phyloP scores from a whole-genome alignment of 2,329 filamentous ascomycete species.

The Pestalotiopsis sp. region DNA sequence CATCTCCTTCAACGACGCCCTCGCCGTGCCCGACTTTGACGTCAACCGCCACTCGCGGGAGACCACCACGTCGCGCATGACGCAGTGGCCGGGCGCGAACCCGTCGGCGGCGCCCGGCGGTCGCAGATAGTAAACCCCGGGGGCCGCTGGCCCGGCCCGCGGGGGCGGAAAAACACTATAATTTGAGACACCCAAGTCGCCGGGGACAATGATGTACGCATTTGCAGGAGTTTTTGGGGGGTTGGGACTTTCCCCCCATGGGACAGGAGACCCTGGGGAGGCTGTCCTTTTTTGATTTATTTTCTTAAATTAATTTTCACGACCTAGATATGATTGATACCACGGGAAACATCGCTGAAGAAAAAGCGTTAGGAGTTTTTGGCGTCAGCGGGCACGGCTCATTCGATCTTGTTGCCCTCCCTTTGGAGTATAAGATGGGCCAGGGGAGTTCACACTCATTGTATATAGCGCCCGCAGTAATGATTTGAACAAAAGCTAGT shows the following conservation, averaged over 20 bases:
- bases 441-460: neutral
- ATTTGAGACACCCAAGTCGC: neutral
- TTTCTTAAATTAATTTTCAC: neutral
- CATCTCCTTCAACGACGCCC: neutral
- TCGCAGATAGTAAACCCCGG: neutral
- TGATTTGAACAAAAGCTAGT: too few species aligned
- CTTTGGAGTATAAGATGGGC: neutral
- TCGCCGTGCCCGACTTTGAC: neutral
- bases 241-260: too few species aligned
- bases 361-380: conserved; percentile 10
- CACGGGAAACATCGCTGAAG: neutral
- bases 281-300: neutral
- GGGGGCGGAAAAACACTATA: neutral
- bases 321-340: neutral
- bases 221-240: neutral
- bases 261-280: neutral
- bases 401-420: neutral
- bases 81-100: conserved; percentile 2
- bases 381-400: neutral
- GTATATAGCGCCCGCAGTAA: neutral
- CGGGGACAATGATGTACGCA: neutral
- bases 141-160: neutral
- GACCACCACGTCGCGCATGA: neutral
- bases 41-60: neutral
- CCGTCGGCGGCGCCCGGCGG: neutral